Conservation (phyloP, 495 filamentous ascomycete species). For the Aspergillus leporis region DNA sequence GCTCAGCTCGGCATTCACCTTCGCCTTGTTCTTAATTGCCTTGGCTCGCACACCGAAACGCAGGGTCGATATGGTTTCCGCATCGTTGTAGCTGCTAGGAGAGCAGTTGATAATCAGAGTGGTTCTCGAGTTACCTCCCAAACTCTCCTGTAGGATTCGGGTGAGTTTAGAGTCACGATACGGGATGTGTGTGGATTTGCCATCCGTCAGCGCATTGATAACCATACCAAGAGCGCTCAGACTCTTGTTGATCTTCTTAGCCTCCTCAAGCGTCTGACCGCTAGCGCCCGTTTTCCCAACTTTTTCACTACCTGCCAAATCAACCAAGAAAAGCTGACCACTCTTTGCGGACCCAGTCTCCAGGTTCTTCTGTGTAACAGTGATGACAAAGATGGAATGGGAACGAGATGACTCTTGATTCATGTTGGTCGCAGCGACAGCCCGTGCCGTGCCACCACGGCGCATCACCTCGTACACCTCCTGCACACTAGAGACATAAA, state of each 20-base stretch:
- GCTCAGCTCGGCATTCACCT: slow-evolving; percentile 97
- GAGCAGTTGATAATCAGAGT: slow-evolving; percentile 99
- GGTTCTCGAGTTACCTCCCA: slow-evolving; percentile 95
- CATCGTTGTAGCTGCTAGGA: slow-evolving; percentile 96
- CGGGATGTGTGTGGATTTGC: slow-evolving; percentile 95
- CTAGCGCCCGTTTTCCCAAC: slow-evolving; percentile 98
- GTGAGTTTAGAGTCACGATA: slow-evolving; percentile 99
- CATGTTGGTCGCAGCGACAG: slow-evolving; percentile 99
- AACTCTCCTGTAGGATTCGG: slow-evolving; percentile 90
- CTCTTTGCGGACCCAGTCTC: slow-evolving; percentile 96
- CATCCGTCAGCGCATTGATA: slow-evolving; percentile 95
- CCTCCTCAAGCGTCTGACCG: slow-evolving; percentile 96
- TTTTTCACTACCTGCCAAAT: slow-evolving; percentile 97
- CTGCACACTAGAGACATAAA: slow-evolving; percentile 92
- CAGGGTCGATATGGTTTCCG: slow-evolving; percentile 89
- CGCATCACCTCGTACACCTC: slow-evolving; percentile 98
- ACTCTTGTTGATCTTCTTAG: slow-evolving; percentile 99
- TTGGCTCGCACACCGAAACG: slow-evolving; percentile 97
- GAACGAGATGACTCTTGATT: slow-evolving; percentile 98
- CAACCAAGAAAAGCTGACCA: slow-evolving; percentile 93
- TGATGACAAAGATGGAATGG: slow-evolving; percentile 97
- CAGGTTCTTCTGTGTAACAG: slow-evolving; percentile 95
- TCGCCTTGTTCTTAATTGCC: slow-evolving; percentile 99
- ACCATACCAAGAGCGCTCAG: slow-evolving; percentile 98
- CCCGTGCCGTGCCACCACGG: slow-evolving; percentile 81